Evolutionary conservation across 2,329 filamentous ascomycete genomes (phyloP).

Genomic region (Phialophora chinensis): DNA sequence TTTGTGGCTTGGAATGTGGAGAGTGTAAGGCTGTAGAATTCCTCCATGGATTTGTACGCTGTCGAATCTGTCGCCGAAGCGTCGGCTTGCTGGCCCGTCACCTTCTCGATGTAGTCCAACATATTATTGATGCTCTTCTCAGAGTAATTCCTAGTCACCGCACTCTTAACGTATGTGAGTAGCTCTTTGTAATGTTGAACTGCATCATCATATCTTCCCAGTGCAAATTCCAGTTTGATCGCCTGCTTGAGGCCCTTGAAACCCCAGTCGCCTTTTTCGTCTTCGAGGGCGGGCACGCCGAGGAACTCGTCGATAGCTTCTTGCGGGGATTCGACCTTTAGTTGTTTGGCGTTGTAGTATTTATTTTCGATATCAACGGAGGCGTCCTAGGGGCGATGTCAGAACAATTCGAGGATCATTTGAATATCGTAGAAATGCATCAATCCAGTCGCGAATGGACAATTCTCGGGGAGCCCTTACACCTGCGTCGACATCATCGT

Average conservation of each 20-base stretch:
- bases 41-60: conserved; percentile 82
- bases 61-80: conserved; percentile 65
- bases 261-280: conserved; percentile 96
- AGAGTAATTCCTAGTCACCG: conserved; percentile 96
- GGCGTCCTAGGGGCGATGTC: conserved; percentile 79
- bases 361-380: conserved; percentile 98
- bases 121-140: conserved; percentile 99
- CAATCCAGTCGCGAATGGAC: background rate
- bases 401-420: conserved; percentile 39
- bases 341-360: conserved; percentile 99
- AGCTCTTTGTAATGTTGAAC: conserved; percentile 92
- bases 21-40: conserved; percentile 92
- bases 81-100: conserved; percentile 40
- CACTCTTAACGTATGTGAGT: conserved; percentile 94
- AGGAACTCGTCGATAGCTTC: conserved; percentile 92
- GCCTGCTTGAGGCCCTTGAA: conserved; percentile 98
- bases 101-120: conserved; percentile 96
- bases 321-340: conserved; percentile 84
- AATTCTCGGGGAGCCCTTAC: conserved; percentile 2
- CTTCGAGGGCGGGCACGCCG: conserved; percentile 80
- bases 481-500: conserved; percentile 17
- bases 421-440: background rate
- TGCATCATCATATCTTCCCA: conserved; percentile 86
- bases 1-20: conserved; percentile 96
- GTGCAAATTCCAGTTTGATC: conserved; percentile 93